Base-by-base conservation (phyloP, 148 eudicot genomes). In the Spergularia marina region DNA sequence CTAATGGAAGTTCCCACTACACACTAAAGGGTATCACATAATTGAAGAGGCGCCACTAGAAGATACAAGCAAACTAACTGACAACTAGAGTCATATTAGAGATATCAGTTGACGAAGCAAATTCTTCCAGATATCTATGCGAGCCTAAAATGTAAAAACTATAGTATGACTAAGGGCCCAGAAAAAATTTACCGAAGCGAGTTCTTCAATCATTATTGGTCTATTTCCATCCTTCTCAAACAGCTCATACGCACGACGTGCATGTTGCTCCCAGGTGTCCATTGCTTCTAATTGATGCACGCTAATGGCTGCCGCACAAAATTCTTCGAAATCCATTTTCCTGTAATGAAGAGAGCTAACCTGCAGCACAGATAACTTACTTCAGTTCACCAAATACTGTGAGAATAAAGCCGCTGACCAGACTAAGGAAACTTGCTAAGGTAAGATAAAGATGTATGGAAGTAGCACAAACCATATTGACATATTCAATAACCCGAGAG, bases 201-300 rank as follows among this genome's bases (percentile, higher is more conserved):
- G 88, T 82, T 94, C 98, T 79, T 94, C 96, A 68, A 94, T 94
- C 96, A 89, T 94, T 30, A 94, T 94, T 58, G 97, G 83, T 77
- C 98, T 75, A 78, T 94, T 94, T 30, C 97, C 98, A 82, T 94
- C 96, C 83, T 89, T 94, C 70, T 94, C 98, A 76, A 94, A 94
- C 14, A 92, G 80, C 82, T 94, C 97, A 72, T 90, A 91, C n/a
- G 91, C 98, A 76, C 78, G 83, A 10, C 89, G 91, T 17, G 98
- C 97, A 66, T 89, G 97, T 73, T 92, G 98, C 77, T 94, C 98
- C 98, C 98, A 94, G 68, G 80, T 87, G 59, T 85, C 91, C 89
- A 89, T 82, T 60, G 90, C 97, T 88, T 94, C 98, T 59, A 91
- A 80, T 79, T 94, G 98, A 85, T 91, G 87, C 65, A 94, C 89